These are phyloP conservation scores for Chimonanthus praecox DNA, from an alignment of 164 flowering plant genomes.

Conservation along the genomic window DNA sequence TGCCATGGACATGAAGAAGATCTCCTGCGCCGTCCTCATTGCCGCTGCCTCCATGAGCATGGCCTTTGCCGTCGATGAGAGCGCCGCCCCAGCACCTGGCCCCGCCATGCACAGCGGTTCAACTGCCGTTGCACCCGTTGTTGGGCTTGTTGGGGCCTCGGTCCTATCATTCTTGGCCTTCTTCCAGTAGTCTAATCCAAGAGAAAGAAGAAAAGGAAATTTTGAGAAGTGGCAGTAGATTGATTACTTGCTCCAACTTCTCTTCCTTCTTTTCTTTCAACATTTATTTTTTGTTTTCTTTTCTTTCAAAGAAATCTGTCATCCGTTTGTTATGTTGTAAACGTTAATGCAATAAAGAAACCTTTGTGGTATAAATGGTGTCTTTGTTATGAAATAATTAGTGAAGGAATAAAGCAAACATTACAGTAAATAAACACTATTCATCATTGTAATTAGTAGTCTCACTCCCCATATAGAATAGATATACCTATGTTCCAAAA, in stretches of 20 bases:
- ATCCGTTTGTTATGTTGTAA: background rate
- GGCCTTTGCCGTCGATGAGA: background rate
- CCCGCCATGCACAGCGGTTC: background rate
- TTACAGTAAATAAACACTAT: too few relatives aligned
- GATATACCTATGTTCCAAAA: too few relatives aligned
- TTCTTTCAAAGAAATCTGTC: background rate
- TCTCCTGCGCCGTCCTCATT: background rate
- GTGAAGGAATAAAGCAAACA: too few relatives aligned
- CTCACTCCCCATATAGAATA: too few relatives aligned
- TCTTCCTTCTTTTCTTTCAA: background rate
- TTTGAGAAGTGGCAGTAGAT: background rate
- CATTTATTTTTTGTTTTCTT: background rate
- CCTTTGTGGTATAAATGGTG: too few relatives aligned
- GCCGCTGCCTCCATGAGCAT: background rate
- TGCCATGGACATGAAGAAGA: constrained; percentile 1
- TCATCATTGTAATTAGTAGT: too few relatives aligned
- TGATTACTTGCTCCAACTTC: too few relatives aligned
- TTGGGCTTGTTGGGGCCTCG: background rate
- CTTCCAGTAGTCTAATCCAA: too few relatives aligned
- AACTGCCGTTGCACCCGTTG: background rate
- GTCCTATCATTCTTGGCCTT: too few relatives aligned
- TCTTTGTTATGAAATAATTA: too few relatives aligned
- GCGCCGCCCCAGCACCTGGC: background rate
- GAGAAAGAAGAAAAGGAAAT: too few relatives aligned
- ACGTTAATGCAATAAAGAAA: background rate